These are phyloP conservation scores for Cladosporium sp. DNA, from an alignment of 2,329 filamentous ascomycete species.

Conservation along the genomic window DNA sequence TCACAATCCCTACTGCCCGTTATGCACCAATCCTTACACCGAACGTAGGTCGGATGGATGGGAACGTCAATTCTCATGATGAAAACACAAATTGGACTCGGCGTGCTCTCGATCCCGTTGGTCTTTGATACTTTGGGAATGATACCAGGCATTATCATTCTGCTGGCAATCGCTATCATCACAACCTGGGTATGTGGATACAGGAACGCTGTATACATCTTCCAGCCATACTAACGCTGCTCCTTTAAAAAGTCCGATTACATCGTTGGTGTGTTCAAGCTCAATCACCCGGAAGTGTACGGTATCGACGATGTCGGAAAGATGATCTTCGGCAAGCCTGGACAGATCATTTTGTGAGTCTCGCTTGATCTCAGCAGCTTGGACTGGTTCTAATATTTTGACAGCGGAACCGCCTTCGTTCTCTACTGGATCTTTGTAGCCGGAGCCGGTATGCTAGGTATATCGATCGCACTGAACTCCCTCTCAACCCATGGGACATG, in stretches of 20 bases:
- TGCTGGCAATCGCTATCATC: conserved; percentile 44
- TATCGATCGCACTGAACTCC: conserved; percentile 22
- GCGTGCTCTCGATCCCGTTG: conserved; percentile 50
- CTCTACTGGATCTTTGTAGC: conserved; percentile 14
- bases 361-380: neutral
- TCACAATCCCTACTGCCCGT: neutral
- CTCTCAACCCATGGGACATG: conserved; percentile 35
- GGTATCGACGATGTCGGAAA: conserved; percentile 58
- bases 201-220: neutral
- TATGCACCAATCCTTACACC: neutral
- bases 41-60: conserved; percentile 49
- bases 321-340: conserved; percentile 55
- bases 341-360: conserved; percentile 48
- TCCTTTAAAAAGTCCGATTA: conserved; percentile 39
- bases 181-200: conserved; percentile 45
- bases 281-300: conserved; percentile 56
- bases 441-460: conserved; percentile 13
- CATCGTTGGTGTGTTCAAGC: conserved; percentile 54
- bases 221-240: neutral
- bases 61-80: conserved; percentile 49
- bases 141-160: conserved; percentile 49
- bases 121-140: conserved; percentile 50
- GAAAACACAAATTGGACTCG: conserved; percentile 49
- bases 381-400: neutral
- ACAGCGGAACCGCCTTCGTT: conserved; percentile 24